phyloP scores from a whole-genome alignment of 2,329 filamentous ascomycete genomes.

The Talaromyces sp. region DNA sequence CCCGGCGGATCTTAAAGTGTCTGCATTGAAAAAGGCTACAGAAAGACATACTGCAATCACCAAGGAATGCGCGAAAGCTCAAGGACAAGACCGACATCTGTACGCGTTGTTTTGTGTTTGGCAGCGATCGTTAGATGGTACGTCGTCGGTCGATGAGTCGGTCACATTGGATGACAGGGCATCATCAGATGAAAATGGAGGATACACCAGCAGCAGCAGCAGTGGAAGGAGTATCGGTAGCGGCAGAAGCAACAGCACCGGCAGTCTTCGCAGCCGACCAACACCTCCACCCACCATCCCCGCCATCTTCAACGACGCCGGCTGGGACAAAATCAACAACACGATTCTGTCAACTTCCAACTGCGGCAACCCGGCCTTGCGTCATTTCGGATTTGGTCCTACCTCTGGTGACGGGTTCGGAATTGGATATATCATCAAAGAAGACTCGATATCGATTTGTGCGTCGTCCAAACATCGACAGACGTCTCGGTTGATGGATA shows the following conservation, averaged over 20 bases:
- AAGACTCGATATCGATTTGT: conserved; percentile 83
- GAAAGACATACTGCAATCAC: conserved; percentile 76
- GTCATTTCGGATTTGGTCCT: conserved; percentile 95
- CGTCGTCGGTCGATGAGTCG: conserved; percentile 47
- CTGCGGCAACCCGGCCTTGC: conserved; percentile 89
- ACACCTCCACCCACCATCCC: conserved; percentile 52
- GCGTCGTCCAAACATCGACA: conserved; percentile 91
- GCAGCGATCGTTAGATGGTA: conserved; percentile 81
- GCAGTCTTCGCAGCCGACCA: conserved; percentile 19
- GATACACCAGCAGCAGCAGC: conserved; percentile 51
- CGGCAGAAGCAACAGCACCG: conserved; percentile 36
- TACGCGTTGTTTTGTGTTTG: conserved; percentile 93
- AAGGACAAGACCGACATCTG: conserved; percentile 87
- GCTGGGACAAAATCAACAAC: conserved; percentile 93
- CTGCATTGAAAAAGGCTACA: conserved; percentile 76
- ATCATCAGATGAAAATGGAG: conserved; percentile 31
- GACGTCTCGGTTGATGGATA: conserved; percentile 83
- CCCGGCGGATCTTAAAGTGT: conserved; percentile 74
- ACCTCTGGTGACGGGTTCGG: conserved; percentile 92
- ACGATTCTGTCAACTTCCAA: conserved; percentile 97
- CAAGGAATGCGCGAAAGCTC: conserved; percentile 77
- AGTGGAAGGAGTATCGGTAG: conserved; percentile 40
- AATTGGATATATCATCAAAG: conserved; percentile 98
- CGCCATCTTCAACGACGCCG: conserved; percentile 75
- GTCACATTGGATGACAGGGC: not conserved